A percentile compares a stretch with the other conserved stretches of the same genome.
Evolutionary conservation across 345 rosid species (phyloP).

Genomic region (Triadica sebifera): DNA sequence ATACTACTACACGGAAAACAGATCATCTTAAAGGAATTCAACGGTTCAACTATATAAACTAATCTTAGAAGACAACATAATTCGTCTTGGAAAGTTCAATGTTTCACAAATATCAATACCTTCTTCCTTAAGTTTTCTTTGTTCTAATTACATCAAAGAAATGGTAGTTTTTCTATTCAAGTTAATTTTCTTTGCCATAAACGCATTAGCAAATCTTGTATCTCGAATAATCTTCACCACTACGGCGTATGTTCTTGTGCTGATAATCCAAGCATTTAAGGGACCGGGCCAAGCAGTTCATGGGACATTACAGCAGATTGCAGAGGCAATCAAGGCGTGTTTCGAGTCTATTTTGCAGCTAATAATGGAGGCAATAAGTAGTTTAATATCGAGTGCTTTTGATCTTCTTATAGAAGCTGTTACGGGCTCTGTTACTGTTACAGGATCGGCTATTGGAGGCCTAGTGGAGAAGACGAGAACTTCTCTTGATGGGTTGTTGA

Average conservation of each 20-base stretch:
- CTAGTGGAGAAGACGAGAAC: conserved; percentile 30
- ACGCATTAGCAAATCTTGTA: conserved; percentile 20
- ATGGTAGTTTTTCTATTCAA: conserved; percentile 34
- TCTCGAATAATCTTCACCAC: conserved; percentile 27
- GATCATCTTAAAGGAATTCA: conserved; percentile 9
- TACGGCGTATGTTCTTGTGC: conserved; percentile 23
- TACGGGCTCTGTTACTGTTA: conserved; percentile 18
- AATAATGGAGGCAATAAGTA: conserved; percentile 18
- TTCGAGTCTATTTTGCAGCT: conserved; percentile 22
- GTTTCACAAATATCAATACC: not conserved
- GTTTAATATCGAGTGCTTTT: conserved; percentile 27
- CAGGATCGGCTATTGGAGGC: conserved; percentile 22
- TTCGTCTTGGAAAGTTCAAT: not conserved
- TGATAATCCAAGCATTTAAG: conserved; percentile 34
- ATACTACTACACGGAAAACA: not conserved
- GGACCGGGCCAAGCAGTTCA: conserved; percentile 34
- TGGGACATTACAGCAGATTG: conserved; percentile 28
- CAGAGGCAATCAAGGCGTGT: conserved; percentile 28
- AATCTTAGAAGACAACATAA: not conserved
- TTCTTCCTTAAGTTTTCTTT: conserved; percentile 10
- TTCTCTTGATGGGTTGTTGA: conserved; percentile 32
- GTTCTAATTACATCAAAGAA: not conserved
- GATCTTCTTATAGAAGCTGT: conserved; percentile 27
- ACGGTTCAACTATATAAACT: conserved; percentile 14
- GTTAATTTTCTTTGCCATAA: conserved; percentile 25